Percentiles rank a stretch among this genome's conserved stretches.
Conservation (phyloP, 2,329 filamentous ascomycete species). For the Blastomyces silverae region DNA sequence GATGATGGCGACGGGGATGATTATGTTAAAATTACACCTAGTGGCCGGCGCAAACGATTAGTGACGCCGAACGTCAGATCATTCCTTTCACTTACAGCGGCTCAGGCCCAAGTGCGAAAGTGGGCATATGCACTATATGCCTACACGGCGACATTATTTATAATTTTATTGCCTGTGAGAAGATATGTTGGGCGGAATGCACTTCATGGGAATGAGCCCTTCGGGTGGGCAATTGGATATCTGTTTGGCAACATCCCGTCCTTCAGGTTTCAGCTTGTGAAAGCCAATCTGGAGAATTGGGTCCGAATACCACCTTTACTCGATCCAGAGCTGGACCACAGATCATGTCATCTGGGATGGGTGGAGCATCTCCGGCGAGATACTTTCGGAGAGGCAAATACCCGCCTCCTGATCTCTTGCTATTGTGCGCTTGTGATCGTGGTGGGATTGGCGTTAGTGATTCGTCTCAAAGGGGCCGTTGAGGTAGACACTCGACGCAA, state of each 20-base stretch:
- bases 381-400: slow-evolving; percentile 67
- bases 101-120: slow-evolving; percentile 68
- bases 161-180: slow-evolving; percentile 66
- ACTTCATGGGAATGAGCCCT: slow-evolving; percentile 66
- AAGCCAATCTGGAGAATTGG: slow-evolving; percentile 65
- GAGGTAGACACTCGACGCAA: slow-evolving; percentile 95
- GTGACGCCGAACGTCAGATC: slow-evolving; percentile 60
- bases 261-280: slow-evolving; percentile 65
- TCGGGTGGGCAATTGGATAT: slow-evolving; percentile 90
- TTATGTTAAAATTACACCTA: slow-evolving; percentile 46
- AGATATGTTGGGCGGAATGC: slow-evolving; percentile 61
- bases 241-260: slow-evolving; percentile 69
- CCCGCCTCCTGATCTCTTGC: slow-evolving; percentile 64
- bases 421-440: slow-evolving; percentile 69
- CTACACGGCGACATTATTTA: slow-evolving; percentile 59
- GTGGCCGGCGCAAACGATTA: slow-evolving; percentile 59
- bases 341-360: slow-evolving; percentile 51
- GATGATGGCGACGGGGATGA: slow-evolving; percentile 26
- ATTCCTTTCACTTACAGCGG: slow-evolving; percentile 72
- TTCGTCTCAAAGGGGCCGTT: slow-evolving; percentile 65
- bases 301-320: slow-evolving; percentile 57
- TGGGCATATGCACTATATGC: slow-evolving; percentile 78
- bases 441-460: slow-evolving; percentile 65
- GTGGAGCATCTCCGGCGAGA: slow-evolving; percentile 58
- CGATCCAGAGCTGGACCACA: slow-evolving; percentile 29